phyloP scores from a whole-genome alignment of 345 rosid species.

The Zanthoxylum bungeanum region DNA sequence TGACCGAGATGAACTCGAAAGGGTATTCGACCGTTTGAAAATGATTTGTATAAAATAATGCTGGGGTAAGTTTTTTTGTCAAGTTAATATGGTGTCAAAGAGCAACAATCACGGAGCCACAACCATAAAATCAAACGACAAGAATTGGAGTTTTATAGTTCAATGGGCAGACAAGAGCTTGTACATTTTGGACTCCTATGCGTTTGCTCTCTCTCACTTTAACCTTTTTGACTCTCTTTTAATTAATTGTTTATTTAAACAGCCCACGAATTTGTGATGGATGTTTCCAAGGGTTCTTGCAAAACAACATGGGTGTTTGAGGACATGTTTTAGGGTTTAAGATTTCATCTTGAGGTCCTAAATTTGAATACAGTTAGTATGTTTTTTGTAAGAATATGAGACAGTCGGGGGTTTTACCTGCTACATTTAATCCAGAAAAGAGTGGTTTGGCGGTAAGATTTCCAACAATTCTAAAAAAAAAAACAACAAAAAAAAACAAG shows the following conservation, averaged over 20 bases:
- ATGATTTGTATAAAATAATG: background rate
- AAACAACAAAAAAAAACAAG: no score
- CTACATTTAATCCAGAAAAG: no score
- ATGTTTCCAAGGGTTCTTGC: no score
- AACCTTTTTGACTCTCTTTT: background rate
- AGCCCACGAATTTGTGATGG: background rate
- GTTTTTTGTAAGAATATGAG: no score
- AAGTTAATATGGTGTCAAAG: background rate
- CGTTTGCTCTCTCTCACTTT: no score
- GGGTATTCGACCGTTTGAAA: background rate
- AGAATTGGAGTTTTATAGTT: constrained; percentile 18
- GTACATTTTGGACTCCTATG: background rate
- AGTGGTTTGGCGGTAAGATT: no score
- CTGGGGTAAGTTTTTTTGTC: background rate
- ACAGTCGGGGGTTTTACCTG: no score
- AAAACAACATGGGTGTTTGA: background rate
- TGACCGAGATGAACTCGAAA: background rate
- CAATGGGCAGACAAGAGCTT: background rate
- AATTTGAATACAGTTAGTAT: no score
- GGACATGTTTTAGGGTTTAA: no score
- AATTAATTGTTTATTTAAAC: background rate
- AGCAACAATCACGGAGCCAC: constrained; percentile 38
- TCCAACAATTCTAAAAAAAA: no score
- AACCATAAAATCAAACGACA: constrained; percentile 34
- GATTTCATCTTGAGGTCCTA: no score